Evolutionary conservation across 345 rosid species (phyloP).

Genomic region (Excoecaria agallocha): DNA sequence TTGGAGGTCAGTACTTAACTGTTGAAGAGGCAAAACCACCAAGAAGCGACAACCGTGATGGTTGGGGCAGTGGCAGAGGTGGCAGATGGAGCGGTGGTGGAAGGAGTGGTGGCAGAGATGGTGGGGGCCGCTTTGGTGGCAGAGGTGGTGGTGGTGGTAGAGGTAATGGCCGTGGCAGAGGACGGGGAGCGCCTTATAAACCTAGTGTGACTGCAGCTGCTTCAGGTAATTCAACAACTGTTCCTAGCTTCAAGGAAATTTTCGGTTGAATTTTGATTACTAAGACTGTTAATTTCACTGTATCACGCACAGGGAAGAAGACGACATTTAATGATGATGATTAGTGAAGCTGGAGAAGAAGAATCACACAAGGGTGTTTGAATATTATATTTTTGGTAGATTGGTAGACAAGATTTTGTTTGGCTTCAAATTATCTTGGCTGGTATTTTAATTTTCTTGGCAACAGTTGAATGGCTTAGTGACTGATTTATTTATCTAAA

Average conservation of each 20-base stretch:
- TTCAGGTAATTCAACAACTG: slow-evolving; percentile 4
- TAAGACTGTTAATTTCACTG: neutral
- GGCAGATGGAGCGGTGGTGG: no score
- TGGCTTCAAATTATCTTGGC: neutral
- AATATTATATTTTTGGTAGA: neutral
- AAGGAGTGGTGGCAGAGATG: slow-evolving; percentile 25
- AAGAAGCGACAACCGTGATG: slow-evolving; percentile 37
- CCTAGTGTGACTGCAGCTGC: slow-evolving; percentile 10
- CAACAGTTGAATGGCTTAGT: no score
- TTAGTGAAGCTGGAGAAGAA: neutral
- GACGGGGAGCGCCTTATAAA: slow-evolving; percentile 16
- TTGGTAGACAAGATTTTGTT: slow-evolving; percentile 5
- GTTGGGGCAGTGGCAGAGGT: slow-evolving; percentile 35
- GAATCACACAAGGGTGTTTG: neutral
- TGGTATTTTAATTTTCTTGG: no score
- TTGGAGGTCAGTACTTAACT: slow-evolving; percentile 41
- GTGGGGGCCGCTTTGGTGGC: slow-evolving; percentile 1
- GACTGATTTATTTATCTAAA: no score
- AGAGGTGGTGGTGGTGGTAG: slow-evolving; percentile 30
- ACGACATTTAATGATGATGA: slow-evolving; percentile 26
- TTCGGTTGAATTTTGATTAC: no score
- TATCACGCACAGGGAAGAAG: slow-evolving; percentile 30
- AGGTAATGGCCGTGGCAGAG: slow-evolving; percentile 25
- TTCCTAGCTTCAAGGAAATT: neutral
- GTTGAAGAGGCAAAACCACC: slow-evolving; percentile 83